Base-by-base conservation (phyloP, 495 filamentous ascomycete species). In the Durotheca rogersii region DNA sequence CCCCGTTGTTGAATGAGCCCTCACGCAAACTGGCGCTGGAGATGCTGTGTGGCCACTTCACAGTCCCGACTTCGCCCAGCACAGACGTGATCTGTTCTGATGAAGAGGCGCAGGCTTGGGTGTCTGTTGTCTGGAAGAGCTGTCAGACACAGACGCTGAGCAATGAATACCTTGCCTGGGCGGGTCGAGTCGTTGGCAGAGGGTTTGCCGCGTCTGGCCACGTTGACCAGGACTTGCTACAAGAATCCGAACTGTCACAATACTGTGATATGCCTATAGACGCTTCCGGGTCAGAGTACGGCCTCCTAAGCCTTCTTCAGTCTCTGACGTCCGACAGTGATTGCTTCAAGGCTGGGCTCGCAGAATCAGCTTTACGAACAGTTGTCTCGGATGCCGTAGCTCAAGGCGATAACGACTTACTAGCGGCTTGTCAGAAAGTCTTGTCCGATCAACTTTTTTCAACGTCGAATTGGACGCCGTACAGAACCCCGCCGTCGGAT, bases 181-280 rank as follows among this genome's bases (percentile, higher is more conserved):
- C 86, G 30, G 90, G 85, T 5, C 79, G 83, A 42, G 85, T 90
- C 11, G 74, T 98, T 16, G 93, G 93, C 14, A 80, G 89, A 56
- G 84, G 89, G 0, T 97, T 90, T 68, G 83, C 86, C 34, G 77
- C 86, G 3, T 87, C 82, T 38, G 88, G 88, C 12, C 70, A 80
- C 47, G 76, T 88, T 15, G 78, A 79, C 21, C 63, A 64, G 39
- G 75, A 79, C 30, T 70, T 87, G 47, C 64, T 81, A 0, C 74
- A 73, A 9, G 84, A 88, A 49, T 81, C 77, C 18, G 72, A 67
- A 10, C 66, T 85, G 6, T 64, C 73, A 16, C 63, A 76, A 36
- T 75, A 80, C 50, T 72, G 67, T 39, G 66, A 73, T 38, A 45
- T 72, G 7, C 59, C 73, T 7, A 50, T 53, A 7, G 65, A 64